phyloP scores from a whole-genome alignment of 352 stramenopile genomes.

The Pythium scleroteichum region DNA sequence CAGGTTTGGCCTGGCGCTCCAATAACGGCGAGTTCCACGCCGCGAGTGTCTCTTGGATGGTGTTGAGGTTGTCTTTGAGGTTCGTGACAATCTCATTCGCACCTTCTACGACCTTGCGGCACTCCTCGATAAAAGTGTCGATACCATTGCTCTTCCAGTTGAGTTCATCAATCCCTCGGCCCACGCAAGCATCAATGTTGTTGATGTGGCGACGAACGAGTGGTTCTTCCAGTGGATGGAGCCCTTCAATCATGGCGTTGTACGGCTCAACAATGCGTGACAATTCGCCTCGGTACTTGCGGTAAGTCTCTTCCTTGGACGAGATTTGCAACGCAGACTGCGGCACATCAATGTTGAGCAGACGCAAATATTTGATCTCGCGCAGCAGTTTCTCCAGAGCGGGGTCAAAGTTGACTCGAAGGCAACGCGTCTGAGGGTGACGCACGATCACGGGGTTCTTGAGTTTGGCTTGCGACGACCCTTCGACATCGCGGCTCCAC shows the following conservation, averaged over 20 bases:
- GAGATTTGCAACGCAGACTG: slow-evolving; percentile 95
- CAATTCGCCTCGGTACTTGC: slow-evolving; percentile 95
- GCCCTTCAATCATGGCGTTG: slow-evolving; percentile 95
- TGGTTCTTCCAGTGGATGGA: slow-evolving; percentile 97
- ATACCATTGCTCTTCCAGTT: slow-evolving; percentile 96
- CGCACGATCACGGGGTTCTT: slow-evolving; percentile 93
- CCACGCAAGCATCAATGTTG: slow-evolving; percentile 95
- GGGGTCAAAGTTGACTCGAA: slow-evolving; percentile 98
- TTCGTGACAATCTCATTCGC: slow-evolving; percentile 94
- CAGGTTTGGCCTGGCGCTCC: slow-evolving; percentile 95
- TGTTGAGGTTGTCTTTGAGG: slow-evolving; percentile 97
- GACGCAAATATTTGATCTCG: slow-evolving; percentile 98
- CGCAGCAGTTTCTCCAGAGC: slow-evolving; percentile 95
- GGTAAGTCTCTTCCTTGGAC: slow-evolving; percentile 94
- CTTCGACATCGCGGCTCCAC: slow-evolving; percentile 95
- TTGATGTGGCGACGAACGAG: slow-evolving; percentile 94
- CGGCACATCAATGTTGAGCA: slow-evolving; percentile 95
- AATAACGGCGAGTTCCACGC: slow-evolving; percentile 94
- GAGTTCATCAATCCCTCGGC: slow-evolving; percentile 92
- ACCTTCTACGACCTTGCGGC: slow-evolving; percentile 75
- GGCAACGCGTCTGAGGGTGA: slow-evolving; percentile 85
- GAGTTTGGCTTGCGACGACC: slow-evolving; percentile 94
- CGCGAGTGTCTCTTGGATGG: slow-evolving; percentile 92
- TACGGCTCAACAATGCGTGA: slow-evolving; percentile 98
- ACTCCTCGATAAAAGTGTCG: slow-evolving; percentile 94